Evolutionary conservation across 495 filamentous ascomycete genomes (phyloP).

Genomic region (Patellaria atrata): DNA sequence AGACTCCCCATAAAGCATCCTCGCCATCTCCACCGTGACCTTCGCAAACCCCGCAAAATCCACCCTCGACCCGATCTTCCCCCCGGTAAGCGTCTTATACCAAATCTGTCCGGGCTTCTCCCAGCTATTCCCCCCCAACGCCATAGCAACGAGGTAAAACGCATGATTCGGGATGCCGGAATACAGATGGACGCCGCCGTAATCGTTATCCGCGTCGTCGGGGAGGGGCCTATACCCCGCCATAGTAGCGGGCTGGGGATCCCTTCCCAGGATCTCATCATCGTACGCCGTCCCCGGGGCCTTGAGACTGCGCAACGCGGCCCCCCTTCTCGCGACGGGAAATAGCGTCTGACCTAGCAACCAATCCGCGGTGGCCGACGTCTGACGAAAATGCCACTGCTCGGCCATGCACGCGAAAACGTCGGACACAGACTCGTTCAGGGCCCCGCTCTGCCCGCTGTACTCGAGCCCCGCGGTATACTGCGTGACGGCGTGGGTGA

Average conservation of each 20-base stretch:
- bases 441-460: constrained; percentile 31
- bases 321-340: constrained; percentile 30
- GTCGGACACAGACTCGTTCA: constrained; percentile 40
- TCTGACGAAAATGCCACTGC: constrained; percentile 33
- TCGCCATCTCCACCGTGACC: constrained; percentile 11
- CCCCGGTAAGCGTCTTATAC: constrained; percentile 29
- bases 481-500: constrained; percentile 37
- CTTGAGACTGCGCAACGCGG: constrained; percentile 36
- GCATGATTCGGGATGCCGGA: constrained; percentile 41
- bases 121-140: constrained; percentile 36
- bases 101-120: constrained; percentile 38
- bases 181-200: constrained; percentile 37
- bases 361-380: constrained; percentile 34
- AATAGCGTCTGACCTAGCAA: constrained; percentile 37
- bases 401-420: constrained; percentile 40
- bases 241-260: constrained; percentile 32
- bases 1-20: not conserved
- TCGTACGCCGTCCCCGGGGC: constrained; percentile 35
- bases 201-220: too few relatives aligned
- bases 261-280: constrained; percentile 34
- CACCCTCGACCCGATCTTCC: constrained; percentile 1
- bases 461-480: constrained; percentile 33
- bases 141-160: constrained; percentile 32
- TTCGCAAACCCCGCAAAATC: constrained; percentile 15
- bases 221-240: constrained; percentile 25